A percentile compares a stretch with the other conserved stretches of the same genome.
phyloP scores from a whole-genome alignment of 2,329 filamentous ascomycete species.

The Aspergillus melleus region DNA sequence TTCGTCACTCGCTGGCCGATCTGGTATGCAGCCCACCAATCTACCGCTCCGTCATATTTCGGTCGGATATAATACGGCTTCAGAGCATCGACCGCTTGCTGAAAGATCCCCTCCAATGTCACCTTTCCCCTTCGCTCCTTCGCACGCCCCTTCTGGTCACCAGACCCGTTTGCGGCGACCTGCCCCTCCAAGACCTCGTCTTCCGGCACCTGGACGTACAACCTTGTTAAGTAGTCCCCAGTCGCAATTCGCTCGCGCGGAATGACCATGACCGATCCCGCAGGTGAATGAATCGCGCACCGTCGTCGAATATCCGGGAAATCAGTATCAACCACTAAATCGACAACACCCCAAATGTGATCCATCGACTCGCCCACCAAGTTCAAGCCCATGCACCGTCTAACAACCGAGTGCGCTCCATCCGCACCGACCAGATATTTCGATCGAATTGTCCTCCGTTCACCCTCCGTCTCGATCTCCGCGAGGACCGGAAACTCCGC shows the following conservation, averaged over 20 bases:
- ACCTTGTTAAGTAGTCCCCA: slow-evolving; percentile 68
- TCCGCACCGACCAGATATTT: slow-evolving; percentile 74
- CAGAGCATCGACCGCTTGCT: slow-evolving; percentile 64
- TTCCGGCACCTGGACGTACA: slow-evolving; percentile 55
- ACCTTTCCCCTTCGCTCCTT: slow-evolving; percentile 64
- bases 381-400: slow-evolving; percentile 52
- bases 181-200: slow-evolving; percentile 27
- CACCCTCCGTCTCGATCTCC: slow-evolving; percentile 31
- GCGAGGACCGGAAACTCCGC: slow-evolving; percentile 38
- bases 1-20: slow-evolving; percentile 66
- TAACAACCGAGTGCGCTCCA: slow-evolving; percentile 66
- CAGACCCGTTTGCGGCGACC: slow-evolving; percentile 25
- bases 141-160: slow-evolving; percentile 54
- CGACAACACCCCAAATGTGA: slow-evolving; percentile 75
- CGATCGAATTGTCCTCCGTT: slow-evolving; percentile 51
- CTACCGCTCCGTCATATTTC: slow-evolving; percentile 55
- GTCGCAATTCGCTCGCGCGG: slow-evolving; percentile 63
- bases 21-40: slow-evolving; percentile 76
- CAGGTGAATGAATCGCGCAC: slow-evolving; percentile 72
- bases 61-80: slow-evolving; percentile 68
- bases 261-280: slow-evolving; percentile 78
- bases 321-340: slow-evolving; percentile 69
- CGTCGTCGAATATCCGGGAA: slow-evolving; percentile 81
- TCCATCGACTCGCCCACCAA: slow-evolving; percentile 69
- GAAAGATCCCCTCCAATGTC: slow-evolving; percentile 63